These are phyloP conservation scores for Leccinum disarticulatum DNA, from an alignment of 768 basidiomycete genomes.

Conservation along the genomic window DNA sequence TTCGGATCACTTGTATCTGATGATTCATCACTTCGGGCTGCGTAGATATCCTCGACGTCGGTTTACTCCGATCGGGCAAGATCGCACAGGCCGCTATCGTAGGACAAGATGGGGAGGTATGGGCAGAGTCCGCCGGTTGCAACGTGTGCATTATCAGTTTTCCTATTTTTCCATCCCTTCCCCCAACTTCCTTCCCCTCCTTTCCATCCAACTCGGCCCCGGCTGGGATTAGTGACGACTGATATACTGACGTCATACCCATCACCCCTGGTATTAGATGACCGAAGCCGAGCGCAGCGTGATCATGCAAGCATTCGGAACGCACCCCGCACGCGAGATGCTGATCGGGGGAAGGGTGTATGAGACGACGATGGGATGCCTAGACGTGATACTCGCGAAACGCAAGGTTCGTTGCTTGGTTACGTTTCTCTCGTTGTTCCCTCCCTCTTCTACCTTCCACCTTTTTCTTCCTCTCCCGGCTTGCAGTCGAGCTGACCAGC, in stretches of 20 bases:
- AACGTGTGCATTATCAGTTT: conserved; percentile 20
- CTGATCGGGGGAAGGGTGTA: conserved; percentile 22
- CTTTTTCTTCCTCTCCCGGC: too few relatives aligned
- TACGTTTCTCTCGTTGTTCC: background rate
- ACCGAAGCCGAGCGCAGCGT: conserved; percentile 20
- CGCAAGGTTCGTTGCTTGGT: conserved; percentile 10
- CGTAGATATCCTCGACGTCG: conserved; percentile 78
- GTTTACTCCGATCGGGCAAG: conserved; percentile 73
- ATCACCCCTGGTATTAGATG: conserved; percentile 18
- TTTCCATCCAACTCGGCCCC: too few relatives aligned
- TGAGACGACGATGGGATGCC: conserved; percentile 28
- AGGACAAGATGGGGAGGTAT: conserved; percentile 31
- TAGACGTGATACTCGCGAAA: conserved; percentile 28
- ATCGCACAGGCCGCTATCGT: conserved; percentile 66
- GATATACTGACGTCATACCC: background rate
- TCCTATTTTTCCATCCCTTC: too few relatives aligned
- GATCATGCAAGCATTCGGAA: conserved; percentile 21
- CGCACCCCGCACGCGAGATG: conserved; percentile 23
- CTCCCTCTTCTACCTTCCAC: too few relatives aligned
- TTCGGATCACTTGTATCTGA: conserved; percentile 1
- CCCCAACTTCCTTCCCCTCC: too few relatives aligned
- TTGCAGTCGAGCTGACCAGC: background rate
- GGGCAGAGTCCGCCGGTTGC: conserved; percentile 31
- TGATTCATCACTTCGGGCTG: background rate
- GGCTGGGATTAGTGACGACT: background rate